These are phyloP conservation scores for Cynanchum wilfordii DNA, from an alignment of 257 asterid species.

Conservation along the genomic window DNA sequence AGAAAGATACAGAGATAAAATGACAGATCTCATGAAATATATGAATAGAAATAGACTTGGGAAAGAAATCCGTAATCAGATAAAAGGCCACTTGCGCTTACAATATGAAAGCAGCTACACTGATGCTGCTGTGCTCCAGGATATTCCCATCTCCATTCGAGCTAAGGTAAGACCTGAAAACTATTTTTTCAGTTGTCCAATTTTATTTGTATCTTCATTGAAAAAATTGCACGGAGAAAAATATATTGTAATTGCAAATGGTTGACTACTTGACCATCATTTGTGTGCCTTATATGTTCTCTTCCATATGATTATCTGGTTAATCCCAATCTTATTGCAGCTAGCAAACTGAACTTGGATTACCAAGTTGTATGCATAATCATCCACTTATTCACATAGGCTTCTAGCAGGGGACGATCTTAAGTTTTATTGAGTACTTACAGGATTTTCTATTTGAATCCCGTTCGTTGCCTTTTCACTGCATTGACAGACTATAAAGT, in stretches of 20 bases:
- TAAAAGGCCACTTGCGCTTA: constrained; percentile 84
- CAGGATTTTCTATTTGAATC: not conserved
- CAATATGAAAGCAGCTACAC: constrained; percentile 86
- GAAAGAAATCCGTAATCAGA: constrained; percentile 64
- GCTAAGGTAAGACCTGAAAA: constrained; percentile 53
- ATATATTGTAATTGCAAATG: not conserved
- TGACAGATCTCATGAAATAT: constrained; percentile 73
- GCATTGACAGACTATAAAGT: not conserved
- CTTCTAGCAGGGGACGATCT: not conserved
- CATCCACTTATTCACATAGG: not conserved
- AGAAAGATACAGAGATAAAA: constrained; percentile 78
- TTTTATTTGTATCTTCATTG: not conserved
- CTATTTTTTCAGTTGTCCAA: not conserved
- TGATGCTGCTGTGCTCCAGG: constrained; percentile 74
- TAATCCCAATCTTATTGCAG: not conserved
- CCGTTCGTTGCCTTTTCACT: not conserved
- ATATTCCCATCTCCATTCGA: constrained; percentile 80
- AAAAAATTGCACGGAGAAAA: not conserved
- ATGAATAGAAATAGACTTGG: constrained; percentile 80
- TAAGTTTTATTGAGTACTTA: not conserved
- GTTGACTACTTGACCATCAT: not conserved
- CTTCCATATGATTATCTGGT: not conserved
- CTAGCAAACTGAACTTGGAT: not conserved
- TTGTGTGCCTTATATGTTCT: not conserved
- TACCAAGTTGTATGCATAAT: not conserved